These are phyloP conservation scores for Candida awuae DNA, from an alignment of 805 yeast genomes.

Conservation along the genomic window DNA sequence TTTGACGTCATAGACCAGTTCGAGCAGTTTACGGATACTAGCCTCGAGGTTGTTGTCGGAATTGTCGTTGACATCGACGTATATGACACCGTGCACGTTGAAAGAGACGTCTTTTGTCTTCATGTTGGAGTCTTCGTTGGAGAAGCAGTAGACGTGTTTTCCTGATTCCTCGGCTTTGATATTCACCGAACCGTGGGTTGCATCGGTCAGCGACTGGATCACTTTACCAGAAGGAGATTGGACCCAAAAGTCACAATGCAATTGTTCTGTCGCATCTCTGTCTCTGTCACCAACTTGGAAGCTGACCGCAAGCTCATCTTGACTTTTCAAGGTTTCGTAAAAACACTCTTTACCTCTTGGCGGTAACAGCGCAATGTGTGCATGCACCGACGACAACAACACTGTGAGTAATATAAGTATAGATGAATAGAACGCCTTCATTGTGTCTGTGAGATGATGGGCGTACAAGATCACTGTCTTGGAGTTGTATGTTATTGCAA, in stretches of 20 bases:
- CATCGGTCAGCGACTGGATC: conserved; percentile 41
- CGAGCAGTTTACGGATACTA: conserved; percentile 67
- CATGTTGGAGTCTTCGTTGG: conserved; percentile 68
- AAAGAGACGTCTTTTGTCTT: conserved; percentile 87
- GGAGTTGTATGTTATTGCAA: too few species aligned
- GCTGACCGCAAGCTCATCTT: conserved; percentile 79
- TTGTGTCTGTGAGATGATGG: background rate
- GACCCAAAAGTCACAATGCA: conserved; percentile 56
- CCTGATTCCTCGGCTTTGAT: conserved; percentile 62
- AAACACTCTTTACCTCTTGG: conserved; percentile 84
- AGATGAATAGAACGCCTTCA: conserved; percentile 1
- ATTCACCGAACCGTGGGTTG: conserved; percentile 75
- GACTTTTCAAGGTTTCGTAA: conserved; percentile 70
- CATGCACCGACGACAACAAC: conserved; percentile 8
- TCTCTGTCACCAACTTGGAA: conserved; percentile 94
- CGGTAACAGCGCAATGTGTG: conserved; percentile 78
- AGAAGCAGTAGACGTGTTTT: conserved; percentile 80
- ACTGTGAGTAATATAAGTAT: background rate
- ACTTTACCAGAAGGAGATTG: conserved; percentile 39
- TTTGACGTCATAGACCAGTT: conserved; percentile 76
- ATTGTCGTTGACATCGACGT: conserved; percentile 63
- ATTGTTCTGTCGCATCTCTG: conserved; percentile 58
- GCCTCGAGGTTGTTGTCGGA: conserved; percentile 73
- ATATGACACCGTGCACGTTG: conserved; percentile 89
- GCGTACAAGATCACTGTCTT: too few species aligned